A percentile compares a stretch with the other conserved stretches of the same genome.
Evolutionary conservation across 257 asterid species (phyloP).

Genomic region (Gardenia jasminoides): DNA sequence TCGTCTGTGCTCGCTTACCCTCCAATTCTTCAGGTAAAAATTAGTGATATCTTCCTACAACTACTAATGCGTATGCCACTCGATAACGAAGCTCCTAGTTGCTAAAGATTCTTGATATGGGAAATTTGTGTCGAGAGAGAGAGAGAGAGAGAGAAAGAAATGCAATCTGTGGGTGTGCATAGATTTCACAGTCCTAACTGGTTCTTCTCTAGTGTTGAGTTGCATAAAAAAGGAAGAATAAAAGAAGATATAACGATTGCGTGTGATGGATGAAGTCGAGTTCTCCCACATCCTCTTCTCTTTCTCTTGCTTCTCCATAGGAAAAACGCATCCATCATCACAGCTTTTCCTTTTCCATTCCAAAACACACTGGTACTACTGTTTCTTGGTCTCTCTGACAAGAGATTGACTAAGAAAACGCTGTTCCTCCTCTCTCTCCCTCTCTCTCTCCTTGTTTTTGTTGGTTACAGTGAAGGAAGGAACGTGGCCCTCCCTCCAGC

Average conservation of each 20-base stretch:
- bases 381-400: conserved; percentile 49
- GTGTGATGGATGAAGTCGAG: conserved; percentile 26
- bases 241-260: conserved; percentile 20
- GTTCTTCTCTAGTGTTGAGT: conserved; percentile 17
- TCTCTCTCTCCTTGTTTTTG: neutral
- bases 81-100: too few species aligned
- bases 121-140: neutral
- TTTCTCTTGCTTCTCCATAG: conserved; percentile 1
- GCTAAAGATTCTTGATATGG: too few species aligned
- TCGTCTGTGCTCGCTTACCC: conserved; percentile 59
- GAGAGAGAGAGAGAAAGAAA: neutral
- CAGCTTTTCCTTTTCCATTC: conserved; percentile 26
- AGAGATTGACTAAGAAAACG: conserved; percentile 35
- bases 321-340: conserved; percentile 22
- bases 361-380: conserved; percentile 32
- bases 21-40: conserved; percentile 46
- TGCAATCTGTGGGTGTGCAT: neutral
- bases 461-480: conserved; percentile 24
- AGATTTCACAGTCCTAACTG: conserved; percentile 14
- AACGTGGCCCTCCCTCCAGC: conserved; percentile 13
- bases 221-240: neutral
- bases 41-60: neutral
- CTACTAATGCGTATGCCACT: too few species aligned
- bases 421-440: conserved; percentile 17
- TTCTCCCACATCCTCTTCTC: neutral